Base-by-base conservation (phyloP, 1,139 yeast species). In the Hansenula sp. region DNA sequence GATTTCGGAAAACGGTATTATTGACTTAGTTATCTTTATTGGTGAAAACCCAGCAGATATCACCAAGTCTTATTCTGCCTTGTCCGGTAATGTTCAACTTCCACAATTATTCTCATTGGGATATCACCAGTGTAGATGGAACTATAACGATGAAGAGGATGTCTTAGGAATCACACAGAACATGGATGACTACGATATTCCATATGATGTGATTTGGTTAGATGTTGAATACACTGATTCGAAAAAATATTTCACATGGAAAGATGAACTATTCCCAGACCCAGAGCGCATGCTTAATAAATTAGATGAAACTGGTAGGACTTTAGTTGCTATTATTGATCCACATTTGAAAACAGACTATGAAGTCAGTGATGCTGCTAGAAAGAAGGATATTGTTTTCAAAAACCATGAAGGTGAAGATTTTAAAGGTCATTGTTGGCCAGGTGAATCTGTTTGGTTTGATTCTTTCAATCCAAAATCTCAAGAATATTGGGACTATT, bases 91-190 rank as follows among this genome's bases (percentile, higher is more conserved):
- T 48, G 72, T 89, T 0, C 65, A 70, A 12, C 67, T 93, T n/a
- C 99, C 99, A 0, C 87, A 81, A 49, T 54, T 83, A 36, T 86
- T 90, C 55, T 72, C 96, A 0, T 66, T 90, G 31, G 99, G 96
- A 0, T 88, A 93, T 59, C 99, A 93, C 60, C 98, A 91, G 64
- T 93, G 97, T 62, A 76, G 99, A 57, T 93, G 99, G 99, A 94
- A 93, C 64, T 93, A 93, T 67, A 88, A 89, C 58, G 90, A 86
- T 53, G 91, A 87, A 58, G 74, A 74, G 11, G 99, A 93, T 63
- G 93, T 93, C 1, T 65, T 89, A 34, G 81, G 76, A 8, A 84
- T 93, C 24, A 76, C 77, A 51, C 61, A 71, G 4, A 74, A 79
- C 48, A 84, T 94, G 74, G 98, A 93, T 62, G 71, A 76, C 49